phyloP scores from a whole-genome alignment of 176 grass and related monocot species.

The Musa beccarii region DNA sequence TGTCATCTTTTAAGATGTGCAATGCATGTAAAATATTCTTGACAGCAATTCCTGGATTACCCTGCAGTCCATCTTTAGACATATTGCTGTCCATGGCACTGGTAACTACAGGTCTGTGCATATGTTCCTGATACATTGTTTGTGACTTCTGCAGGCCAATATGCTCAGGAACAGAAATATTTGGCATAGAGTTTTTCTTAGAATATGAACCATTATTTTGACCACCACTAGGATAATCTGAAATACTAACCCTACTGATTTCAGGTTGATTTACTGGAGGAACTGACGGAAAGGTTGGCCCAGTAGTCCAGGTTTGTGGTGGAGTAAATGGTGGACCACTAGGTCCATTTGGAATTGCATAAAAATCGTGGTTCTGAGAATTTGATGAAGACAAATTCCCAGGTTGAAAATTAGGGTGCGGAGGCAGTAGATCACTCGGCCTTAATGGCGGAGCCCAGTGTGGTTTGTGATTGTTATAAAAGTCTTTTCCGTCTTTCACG shows the following conservation, averaged over 20 bases:
- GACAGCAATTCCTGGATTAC: conserved; percentile 34
- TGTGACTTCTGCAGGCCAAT: conserved; percentile 37
- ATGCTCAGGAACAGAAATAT: conserved; percentile 29
- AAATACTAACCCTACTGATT: conserved; percentile 36
- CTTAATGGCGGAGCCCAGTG: conserved; percentile 30
- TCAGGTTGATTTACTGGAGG: conserved; percentile 38
- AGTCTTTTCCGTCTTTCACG: conserved; percentile 17
- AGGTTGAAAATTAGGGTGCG: conserved; percentile 34
- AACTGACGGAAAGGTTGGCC: conserved; percentile 28
- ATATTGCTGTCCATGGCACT: conserved; percentile 31
- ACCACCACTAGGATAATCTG: conserved; percentile 43
- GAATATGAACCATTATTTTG: conserved; percentile 25
- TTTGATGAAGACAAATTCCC: conserved; percentile 41
- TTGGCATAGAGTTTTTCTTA: conserved; percentile 34
- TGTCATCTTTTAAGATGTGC: conserved; percentile 60
- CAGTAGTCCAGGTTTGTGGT: conserved; percentile 44
- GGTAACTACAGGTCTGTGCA: conserved; percentile 39
- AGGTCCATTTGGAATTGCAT: conserved; percentile 37
- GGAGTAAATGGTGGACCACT: conserved; percentile 24
- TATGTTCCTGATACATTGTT: conserved; percentile 43
- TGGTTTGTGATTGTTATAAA: conserved; percentile 41
- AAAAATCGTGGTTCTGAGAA: conserved; percentile 45
- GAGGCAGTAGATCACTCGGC: conserved; percentile 26
- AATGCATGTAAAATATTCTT: conserved; percentile 59
- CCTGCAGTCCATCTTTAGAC: conserved; percentile 35